Evolutionary conservation across 441 rosid species (phyloP).

Genomic region (Croton laevigatus): DNA sequence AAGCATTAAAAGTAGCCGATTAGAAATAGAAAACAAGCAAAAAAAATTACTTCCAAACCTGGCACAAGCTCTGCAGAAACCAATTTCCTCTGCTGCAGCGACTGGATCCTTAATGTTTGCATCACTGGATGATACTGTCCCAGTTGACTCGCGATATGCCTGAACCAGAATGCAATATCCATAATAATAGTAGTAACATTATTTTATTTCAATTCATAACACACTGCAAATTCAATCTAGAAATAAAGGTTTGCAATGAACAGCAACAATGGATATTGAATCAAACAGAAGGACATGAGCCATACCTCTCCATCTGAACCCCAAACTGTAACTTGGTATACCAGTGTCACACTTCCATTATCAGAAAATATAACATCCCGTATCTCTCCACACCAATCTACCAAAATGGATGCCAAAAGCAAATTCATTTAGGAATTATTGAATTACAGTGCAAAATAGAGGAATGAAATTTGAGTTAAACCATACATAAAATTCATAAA

Average conservation of each 20-base stretch:
- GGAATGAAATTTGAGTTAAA: too few species aligned
- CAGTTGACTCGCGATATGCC: slow-evolving; percentile 98
- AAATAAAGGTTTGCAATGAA: neutral
- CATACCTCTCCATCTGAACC: slow-evolving; percentile 96
- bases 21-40: neutral
- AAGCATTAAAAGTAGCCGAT: neutral
- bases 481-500: too few species aligned
- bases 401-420: slow-evolving; percentile 2
- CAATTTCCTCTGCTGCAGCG: slow-evolving; percentile 89
- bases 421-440: neutral
- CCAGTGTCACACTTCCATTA: slow-evolving; percentile 84
- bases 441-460: too few species aligned
- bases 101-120: slow-evolving; percentile 59
- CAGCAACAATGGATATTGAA: neutral
- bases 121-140: slow-evolving; percentile 56
- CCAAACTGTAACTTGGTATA: slow-evolving; percentile 85
- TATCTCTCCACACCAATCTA: slow-evolving; percentile 99
- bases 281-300: slow-evolving; percentile 11
- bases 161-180: slow-evolving; percentile 23
- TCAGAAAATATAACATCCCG: slow-evolving; percentile 92
- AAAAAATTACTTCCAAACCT: slow-evolving; percentile 72
- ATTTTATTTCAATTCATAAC: neutral
- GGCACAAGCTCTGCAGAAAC: slow-evolving; percentile 93
- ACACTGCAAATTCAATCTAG: neutral
- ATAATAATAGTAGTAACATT: neutral